Conservation (phyloP, 345 rosid species). For the Pistacia atlantica region DNA sequence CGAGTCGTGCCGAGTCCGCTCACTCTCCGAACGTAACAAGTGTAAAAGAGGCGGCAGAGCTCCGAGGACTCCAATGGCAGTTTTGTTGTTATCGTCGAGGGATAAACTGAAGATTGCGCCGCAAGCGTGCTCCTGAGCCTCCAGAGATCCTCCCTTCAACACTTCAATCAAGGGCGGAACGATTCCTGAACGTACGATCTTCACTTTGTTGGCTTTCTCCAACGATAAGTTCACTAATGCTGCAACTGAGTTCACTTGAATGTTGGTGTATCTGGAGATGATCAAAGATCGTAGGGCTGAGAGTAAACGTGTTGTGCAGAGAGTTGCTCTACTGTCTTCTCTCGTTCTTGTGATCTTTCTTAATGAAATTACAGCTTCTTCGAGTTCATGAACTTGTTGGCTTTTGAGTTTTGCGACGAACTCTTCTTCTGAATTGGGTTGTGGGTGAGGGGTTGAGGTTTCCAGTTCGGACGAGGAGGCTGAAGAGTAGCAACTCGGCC, state of each 20-base stretch:
- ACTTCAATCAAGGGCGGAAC: constrained; percentile 70
- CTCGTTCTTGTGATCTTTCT: constrained; percentile 57
- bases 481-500: constrained; percentile 69
- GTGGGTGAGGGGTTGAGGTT: constrained; percentile 38
- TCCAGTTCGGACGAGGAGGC: constrained; percentile 56
- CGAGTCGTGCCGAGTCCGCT: constrained; percentile 74
- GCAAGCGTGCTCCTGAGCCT: constrained; percentile 81
- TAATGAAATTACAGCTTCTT: constrained; percentile 59
- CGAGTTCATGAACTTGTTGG: constrained; percentile 46
- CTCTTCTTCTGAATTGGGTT: constrained; percentile 49
- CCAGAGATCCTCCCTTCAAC: constrained; percentile 64
- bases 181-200: constrained; percentile 86
- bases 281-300: constrained; percentile 49
- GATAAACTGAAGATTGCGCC: constrained; percentile 84
- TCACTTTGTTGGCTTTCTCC: constrained; percentile 65
- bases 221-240: constrained; percentile 76
- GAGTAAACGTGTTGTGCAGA: constrained; percentile 61
- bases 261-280: constrained; percentile 51
- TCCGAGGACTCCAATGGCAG: constrained; percentile 87
- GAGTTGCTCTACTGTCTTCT: constrained; percentile 45
- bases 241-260: constrained; percentile 79
- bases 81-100: constrained; percentile 73
- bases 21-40: constrained; percentile 54
- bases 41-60: constrained; percentile 76
- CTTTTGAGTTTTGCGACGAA: constrained; percentile 52